Conservation (phyloP, 305 asterid genomes). For the Fraxinus sp. region DNA sequence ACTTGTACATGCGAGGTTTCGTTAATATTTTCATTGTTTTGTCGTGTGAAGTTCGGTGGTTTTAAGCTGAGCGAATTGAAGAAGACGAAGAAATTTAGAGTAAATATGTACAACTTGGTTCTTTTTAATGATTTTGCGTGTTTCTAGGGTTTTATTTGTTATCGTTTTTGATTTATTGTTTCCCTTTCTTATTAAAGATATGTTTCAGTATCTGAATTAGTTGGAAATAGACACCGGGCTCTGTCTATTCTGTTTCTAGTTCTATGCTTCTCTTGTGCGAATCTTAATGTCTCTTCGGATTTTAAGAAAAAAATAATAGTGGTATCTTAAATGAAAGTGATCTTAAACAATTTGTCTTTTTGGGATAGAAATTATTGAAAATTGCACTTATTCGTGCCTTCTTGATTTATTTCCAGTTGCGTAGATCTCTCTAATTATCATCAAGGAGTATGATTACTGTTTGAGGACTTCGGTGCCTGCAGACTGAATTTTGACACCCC, state of each 20-base stretch:
- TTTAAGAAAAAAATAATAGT: background rate
- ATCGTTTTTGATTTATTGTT: background rate
- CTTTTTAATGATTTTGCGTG: background rate
- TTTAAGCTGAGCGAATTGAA: background rate
- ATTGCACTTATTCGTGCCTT: background rate
- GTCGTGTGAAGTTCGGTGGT: background rate
- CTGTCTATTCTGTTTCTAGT: background rate
- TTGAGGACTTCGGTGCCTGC: background rate
- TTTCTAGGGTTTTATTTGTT: background rate
- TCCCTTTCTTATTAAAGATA: background rate
- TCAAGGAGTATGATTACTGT: background rate
- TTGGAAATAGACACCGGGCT: background rate
- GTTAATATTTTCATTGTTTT: background rate
- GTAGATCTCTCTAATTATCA: background rate
- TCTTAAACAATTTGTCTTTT: background rate
- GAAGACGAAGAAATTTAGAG: background rate
- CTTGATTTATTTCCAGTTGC: background rate
- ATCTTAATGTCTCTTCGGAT: background rate
- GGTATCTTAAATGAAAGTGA: background rate
- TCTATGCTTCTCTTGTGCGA: background rate
- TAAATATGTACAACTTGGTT: background rate
- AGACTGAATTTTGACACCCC: background rate
- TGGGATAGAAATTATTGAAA: background rate
- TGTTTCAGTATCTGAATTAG: background rate
- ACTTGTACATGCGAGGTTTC: background rate